Conservation (phyloP, 2,329 filamentous ascomycete species). For the Aspergillus puulaauensis region DNA sequence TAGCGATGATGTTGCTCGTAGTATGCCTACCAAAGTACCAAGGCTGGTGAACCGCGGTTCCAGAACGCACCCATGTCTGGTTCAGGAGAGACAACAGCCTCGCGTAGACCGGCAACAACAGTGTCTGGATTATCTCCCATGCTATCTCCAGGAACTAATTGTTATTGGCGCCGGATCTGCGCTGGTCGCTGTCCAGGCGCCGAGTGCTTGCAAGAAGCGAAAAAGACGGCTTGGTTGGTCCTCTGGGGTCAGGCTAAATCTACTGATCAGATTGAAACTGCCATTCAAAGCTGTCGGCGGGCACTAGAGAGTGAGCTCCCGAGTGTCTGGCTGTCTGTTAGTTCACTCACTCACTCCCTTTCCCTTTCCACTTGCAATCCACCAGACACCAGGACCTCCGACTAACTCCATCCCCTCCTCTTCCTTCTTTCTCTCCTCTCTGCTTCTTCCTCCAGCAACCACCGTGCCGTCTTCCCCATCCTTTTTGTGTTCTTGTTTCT, state of each 20-base stretch:
- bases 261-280: constrained; percentile 2
- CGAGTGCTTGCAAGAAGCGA: not conserved
- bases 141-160: not conserved
- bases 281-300: not conserved
- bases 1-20: not conserved
- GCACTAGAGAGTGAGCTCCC: not conserved
- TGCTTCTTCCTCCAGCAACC: constrained; percentile 1
- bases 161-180: not conserved
- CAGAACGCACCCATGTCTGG: not conserved
- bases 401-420: constrained; percentile 8
- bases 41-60: constrained; percentile 3
- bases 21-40: not conserved
- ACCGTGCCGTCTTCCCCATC: not conserved
- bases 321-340: not conserved
- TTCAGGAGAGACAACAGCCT: not conserved
- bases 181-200: not conserved
- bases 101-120: too few species aligned
- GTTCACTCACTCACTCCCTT: not conserved
- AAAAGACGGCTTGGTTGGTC: constrained; percentile 4
- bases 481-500: constrained; percentile 1
- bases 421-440: constrained; percentile 4
- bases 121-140: not conserved
- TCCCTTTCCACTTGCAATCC: not conserved
- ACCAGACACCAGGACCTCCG: not conserved
- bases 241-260: constrained; percentile 11